Evolutionary conservation across 306 rosid genomes (phyloP).

Genomic region (Albizia julibrissin): DNA sequence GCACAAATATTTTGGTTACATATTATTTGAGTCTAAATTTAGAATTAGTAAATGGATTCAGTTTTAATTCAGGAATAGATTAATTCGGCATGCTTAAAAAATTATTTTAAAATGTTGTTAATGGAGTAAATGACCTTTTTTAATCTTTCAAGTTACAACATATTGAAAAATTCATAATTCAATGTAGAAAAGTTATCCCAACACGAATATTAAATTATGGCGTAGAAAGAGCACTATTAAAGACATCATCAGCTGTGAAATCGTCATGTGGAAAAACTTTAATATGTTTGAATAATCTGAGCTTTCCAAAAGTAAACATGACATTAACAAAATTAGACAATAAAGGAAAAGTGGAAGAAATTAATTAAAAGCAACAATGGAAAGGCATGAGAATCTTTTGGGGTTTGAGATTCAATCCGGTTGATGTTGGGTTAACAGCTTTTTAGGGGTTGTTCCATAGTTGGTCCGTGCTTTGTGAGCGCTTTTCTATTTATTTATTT

Average conservation of each 20-base stretch:
- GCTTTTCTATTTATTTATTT: not conserved
- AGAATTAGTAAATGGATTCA: not conserved
- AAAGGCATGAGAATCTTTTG: not conserved
- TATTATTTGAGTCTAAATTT: not conserved
- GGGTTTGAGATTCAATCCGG: not conserved
- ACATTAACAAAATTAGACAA: not conserved
- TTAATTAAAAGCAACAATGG: not conserved
- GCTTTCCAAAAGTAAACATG: not conserved
- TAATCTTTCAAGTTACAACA: not conserved
- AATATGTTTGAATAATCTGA: not conserved
- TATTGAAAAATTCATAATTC: too few species aligned
- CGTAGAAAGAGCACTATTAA: not conserved
- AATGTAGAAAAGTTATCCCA: too few species aligned
- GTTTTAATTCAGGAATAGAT: not conserved
- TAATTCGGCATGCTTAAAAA: not conserved
- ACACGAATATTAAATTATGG: not conserved
- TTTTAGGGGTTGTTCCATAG: constrained; percentile 22
- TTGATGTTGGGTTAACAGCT: constrained; percentile 27
- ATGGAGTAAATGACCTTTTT: not conserved
- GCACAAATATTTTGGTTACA: not conserved
- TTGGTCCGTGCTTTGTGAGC: constrained; percentile 17
- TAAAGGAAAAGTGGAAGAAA: not conserved
- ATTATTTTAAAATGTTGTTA: not conserved
- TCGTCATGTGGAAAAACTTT: not conserved
- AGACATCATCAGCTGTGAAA: not conserved